Evolutionary conservation across 106 monocot genomes (phyloP), one percentile per base, ranked within the genome.

Genomic region (Vanilla planifolia): DNA sequence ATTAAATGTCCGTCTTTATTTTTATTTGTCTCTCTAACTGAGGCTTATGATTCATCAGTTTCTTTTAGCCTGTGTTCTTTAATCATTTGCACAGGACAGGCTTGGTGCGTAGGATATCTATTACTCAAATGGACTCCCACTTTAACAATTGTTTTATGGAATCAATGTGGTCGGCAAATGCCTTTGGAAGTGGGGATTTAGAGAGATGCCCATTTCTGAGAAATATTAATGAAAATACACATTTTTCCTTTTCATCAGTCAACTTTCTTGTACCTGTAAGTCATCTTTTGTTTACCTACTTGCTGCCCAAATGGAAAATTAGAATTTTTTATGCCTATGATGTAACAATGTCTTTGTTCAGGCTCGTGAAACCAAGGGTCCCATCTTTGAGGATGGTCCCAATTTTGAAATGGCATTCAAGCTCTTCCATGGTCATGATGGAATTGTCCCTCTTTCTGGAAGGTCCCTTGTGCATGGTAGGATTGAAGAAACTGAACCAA

Each of bases 351-450:
- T 20, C 28, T 43, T 41, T 48, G 14, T 55, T 28, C 27, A 88
- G 93, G 79, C 40, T 23, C 66, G 48, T 51, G 87, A 74, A 64
- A 71, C 68, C 36, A 85, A 79, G 55, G 93, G 93, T 51, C 92
- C 92, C n/a, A 92, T 92, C 48, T 92, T 92, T 76, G 92, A 92
- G 56, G 92, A 92, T 80, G 92, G 77, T 5, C 92, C 88, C 42
- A 75, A 81, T 47, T 92, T 92, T 76, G 88, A 92, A 3, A 75
- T 72, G 71, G 84, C 93, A 48, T 93, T 93, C 44, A 80, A 65
- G 59, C 73, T 93, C 56, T 93, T 93, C 74, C 93, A 93, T 62
- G 93, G 93, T 6, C 65, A 34, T 33, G 75, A 85, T 79, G 93
- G 93, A 37, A 81, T 88, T 35, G 79, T 93, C 16, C 93, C 93